phyloP scores from a whole-genome alignment of 2,329 filamentous ascomycete species.

The Aspergillus puulaauensis region DNA sequence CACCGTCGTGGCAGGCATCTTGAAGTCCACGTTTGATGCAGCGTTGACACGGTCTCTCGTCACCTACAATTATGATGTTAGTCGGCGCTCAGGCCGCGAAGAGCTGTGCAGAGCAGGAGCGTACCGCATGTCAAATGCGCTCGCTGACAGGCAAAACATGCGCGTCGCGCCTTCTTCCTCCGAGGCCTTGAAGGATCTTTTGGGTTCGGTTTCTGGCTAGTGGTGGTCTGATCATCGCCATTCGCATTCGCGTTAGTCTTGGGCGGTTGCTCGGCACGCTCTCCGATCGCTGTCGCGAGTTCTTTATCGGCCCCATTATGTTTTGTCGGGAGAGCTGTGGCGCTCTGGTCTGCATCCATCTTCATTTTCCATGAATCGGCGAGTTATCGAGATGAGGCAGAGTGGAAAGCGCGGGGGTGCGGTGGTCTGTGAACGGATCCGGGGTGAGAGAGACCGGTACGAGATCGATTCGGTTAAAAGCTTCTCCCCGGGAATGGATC shows the following conservation, averaged over 20 bases:
- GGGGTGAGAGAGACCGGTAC: slow-evolving; percentile 5
- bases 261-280: slow-evolving; percentile 37
- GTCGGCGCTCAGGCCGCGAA: slow-evolving; percentile 8
- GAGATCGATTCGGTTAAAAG: slow-evolving; percentile 8
- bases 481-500: slow-evolving; percentile 2
- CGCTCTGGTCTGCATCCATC: slow-evolving; percentile 34
- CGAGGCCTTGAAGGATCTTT: slow-evolving; percentile 89
- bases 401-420: background rate
- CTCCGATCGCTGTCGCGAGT: slow-evolving; percentile 32
- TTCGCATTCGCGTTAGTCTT: slow-evolving; percentile 25
- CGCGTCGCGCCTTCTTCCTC: slow-evolving; percentile 92
- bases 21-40: slow-evolving; percentile 92
- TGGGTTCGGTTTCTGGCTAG: slow-evolving; percentile 65
- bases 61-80: slow-evolving; percentile 60
- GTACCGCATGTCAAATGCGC: slow-evolving; percentile 98
- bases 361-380: slow-evolving; percentile 31
- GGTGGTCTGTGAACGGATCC: background rate
- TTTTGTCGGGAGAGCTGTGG: slow-evolving; percentile 36
- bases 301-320: slow-evolving; percentile 40
- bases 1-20: slow-evolving; percentile 90
- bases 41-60: slow-evolving; percentile 88
- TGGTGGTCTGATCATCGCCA: slow-evolving; percentile 52
- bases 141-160: slow-evolving; percentile 94
- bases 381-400: background rate
- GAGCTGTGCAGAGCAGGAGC: slow-evolving; percentile 35